Evolutionary conservation across 129 eudicot species (phyloP), one percentile per base, ranked within the genome.

Genomic region (Daucus carota): DNA sequence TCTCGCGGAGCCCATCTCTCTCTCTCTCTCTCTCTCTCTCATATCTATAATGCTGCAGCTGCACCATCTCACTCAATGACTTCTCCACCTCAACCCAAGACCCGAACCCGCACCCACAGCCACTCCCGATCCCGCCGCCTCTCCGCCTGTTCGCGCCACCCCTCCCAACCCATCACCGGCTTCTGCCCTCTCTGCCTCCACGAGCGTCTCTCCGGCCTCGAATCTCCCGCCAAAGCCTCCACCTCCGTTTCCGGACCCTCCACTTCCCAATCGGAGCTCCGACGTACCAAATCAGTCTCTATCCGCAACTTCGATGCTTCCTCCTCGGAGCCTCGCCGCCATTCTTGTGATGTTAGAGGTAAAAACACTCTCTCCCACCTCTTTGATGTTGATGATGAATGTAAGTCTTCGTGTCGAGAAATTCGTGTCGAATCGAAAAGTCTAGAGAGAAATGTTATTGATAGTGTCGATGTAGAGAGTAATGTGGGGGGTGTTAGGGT

Each of bases 131-230:
- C 88, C 10, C 95, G 95, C 80, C 90, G 89, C 66, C 87, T 69
- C 34, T 79, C 91, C 48, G 78, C 88, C 69, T 93, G 98, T 83
- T 81, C 79, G 90, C 98, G 91, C 76, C 98, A 93, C 77, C 97
- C 97, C 5, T 76, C 87, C 73, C 83, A 87, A 40, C 91, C 91
- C 2, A 76, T 81, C 83, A 87, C 90, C 79, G 92, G 92, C 14
- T 85, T 93, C 76, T 93, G 98, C 88, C 87, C 98, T 65, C 81
- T 92, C 3, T 93, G 98, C 76, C 85, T 93, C 15, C 91, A 84
- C 7, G 98, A 93, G 34, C 98, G 98, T 28, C 92, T 93, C 84
- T 78, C 92, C 40, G 85, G 89, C 54, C 88, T 90, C 40, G 87
- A 84, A 76, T 70, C 92, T 38, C 62, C 84, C 47, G 81, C 65